Conservation (phyloP, 139 green algal species). For the Medakamo hakoo region DNA sequence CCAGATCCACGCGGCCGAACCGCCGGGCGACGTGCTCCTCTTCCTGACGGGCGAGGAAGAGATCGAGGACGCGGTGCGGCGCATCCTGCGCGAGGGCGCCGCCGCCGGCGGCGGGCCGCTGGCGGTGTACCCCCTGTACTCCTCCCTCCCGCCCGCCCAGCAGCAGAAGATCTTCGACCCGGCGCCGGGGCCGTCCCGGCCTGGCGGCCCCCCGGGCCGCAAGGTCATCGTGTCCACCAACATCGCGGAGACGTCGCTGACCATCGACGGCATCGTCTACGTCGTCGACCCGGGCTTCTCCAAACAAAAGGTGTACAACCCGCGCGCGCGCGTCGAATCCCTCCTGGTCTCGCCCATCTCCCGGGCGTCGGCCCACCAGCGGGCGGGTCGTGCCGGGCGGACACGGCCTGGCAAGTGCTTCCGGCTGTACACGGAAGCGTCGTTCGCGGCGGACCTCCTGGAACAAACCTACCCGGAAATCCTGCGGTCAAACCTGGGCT, state of each 20-base stretch:
- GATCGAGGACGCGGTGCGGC: conserved; percentile 83
- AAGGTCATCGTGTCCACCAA: conserved; percentile 99
- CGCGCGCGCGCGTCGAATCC: conserved; percentile 85
- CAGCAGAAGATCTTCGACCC: conserved; percentile 95
- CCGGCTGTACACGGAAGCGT: conserved; percentile 88
- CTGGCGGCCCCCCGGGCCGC: conserved; percentile 56
- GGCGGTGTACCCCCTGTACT: conserved; percentile 95
- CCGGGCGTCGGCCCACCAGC: conserved; percentile 84
- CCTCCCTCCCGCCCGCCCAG: conserved; percentile 81
- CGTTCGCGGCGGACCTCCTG: conserved; percentile 92
- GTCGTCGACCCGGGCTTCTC: conserved; percentile 92
- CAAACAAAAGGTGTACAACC: conserved; percentile 99
- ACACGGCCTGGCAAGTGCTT: conserved; percentile 98
- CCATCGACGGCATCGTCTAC: conserved; percentile 98
- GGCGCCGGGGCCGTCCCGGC: conserved; percentile 32
- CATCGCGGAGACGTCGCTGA: conserved; percentile 98
- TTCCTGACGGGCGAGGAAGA: conserved; percentile 99
- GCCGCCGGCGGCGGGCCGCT: conserved; percentile 52
- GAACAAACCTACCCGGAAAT: conserved; percentile 99
- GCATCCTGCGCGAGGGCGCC: conserved; percentile 12
- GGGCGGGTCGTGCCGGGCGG: conserved; percentile 81
- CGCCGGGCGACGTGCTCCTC: conserved; percentile 81
- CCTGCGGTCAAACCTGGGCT: conserved; percentile 91
- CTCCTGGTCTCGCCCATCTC: conserved; percentile 97
- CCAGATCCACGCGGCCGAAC: conserved; percentile 82